A percentile compares a stretch with the other conserved stretches of the same genome.
phyloP scores from a whole-genome alignment of 306 rosid genomes.

The Cercis canadensis region DNA sequence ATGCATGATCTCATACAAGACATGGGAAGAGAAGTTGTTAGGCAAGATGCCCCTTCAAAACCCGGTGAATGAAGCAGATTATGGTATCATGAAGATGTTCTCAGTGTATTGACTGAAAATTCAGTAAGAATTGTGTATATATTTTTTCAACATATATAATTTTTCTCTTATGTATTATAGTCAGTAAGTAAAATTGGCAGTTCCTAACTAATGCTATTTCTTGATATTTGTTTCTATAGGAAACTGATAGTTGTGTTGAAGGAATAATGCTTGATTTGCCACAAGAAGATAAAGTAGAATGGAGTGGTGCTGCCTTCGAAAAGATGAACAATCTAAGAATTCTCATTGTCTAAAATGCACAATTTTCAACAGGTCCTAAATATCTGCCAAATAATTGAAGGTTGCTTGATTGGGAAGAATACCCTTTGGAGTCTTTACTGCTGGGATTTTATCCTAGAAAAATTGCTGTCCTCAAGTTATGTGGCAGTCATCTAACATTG shows the following conservation, averaged over 20 bases:
- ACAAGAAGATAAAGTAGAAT: background rate
- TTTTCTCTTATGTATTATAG: background rate
- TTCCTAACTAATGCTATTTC: background rate
- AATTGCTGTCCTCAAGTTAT: too few species aligned
- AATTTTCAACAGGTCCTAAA: too few species aligned
- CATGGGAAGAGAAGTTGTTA: conserved; percentile 35
- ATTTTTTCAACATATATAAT: background rate
- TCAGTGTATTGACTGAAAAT: conserved; percentile 6
- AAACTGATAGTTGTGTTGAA: conserved; percentile 18
- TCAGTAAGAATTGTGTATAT: background rate
- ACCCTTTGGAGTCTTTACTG: too few species aligned
- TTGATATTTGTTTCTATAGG: background rate
- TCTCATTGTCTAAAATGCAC: too few species aligned
- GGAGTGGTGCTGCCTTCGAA: too few species aligned
- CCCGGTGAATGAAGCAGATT: background rate
- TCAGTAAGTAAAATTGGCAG: background rate
- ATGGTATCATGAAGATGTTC: conserved; percentile 24
- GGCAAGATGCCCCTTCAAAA: background rate
- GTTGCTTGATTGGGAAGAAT: too few species aligned
- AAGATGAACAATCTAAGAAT: too few species aligned
- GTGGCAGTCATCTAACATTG: too few species aligned
- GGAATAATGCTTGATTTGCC: conserved; percentile 40
- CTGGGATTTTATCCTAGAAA: too few species aligned
- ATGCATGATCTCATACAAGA: conserved; percentile 38
- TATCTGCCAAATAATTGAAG: too few species aligned